phyloP scores from a whole-genome alignment of 83 land plant species.

The Picea mariana region DNA sequence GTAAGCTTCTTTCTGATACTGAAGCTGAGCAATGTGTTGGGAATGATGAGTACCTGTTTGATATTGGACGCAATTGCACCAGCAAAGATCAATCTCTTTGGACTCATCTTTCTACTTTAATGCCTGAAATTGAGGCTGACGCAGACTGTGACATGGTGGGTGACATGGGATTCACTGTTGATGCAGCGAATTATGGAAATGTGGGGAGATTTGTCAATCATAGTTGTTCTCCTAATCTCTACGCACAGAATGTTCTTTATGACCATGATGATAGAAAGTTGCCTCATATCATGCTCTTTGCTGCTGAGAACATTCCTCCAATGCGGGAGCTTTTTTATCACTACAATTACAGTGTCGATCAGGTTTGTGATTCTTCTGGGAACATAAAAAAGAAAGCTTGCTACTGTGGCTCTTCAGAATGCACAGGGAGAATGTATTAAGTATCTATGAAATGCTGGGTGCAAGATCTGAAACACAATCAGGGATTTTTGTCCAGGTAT shows the following conservation, averaged over 20 bases:
- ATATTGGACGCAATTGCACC: conserved; percentile 28
- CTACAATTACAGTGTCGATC: conserved; percentile 59
- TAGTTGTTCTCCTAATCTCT: conserved; percentile 46
- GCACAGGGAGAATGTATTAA: conserved; percentile 78
- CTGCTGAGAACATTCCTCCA: conserved; percentile 30
- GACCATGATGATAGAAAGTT: conserved; percentile 33
- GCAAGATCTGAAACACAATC: not conserved
- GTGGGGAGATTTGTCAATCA: conserved; percentile 49
- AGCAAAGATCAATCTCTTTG: conserved; percentile 42
- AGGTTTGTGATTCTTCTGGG: conserved; percentile 67
- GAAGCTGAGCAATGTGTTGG: conserved; percentile 17
- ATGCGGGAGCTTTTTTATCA: conserved; percentile 81
- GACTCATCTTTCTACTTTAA: conserved; percentile 23
- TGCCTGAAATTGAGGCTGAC: not conserved
- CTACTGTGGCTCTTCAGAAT: conserved; percentile 72
- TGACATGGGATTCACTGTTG: conserved; percentile 20
- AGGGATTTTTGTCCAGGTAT: not conserved
- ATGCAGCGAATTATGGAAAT: conserved; percentile 39
- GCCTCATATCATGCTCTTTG: conserved; percentile 57
- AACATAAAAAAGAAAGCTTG: conserved; percentile 66
- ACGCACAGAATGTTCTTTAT: conserved; percentile 42
- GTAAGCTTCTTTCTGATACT: conserved; percentile 15
- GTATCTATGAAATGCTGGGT: not conserved
- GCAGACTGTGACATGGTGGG: not conserved
- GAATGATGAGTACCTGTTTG: conserved; percentile 34